phyloP scores from a whole-genome alignment of 306 rosid species.

The Corylus avellana region DNA sequence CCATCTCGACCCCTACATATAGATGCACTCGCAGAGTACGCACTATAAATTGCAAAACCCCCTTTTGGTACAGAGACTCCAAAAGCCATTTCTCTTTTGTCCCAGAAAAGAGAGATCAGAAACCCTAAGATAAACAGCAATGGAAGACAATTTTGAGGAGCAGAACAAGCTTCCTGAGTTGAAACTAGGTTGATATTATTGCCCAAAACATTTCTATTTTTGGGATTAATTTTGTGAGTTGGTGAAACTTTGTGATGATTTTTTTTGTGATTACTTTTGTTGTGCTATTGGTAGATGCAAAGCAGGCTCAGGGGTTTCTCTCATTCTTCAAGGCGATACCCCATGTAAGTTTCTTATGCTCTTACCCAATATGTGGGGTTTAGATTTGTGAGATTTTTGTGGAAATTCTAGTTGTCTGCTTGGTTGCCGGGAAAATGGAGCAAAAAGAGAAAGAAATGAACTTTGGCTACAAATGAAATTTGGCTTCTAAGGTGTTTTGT shows the following conservation, averaged over 20 bases:
- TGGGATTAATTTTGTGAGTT: slow-evolving; percentile 1
- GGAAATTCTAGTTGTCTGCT: not conserved
- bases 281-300: slow-evolving; percentile 60
- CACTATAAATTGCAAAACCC: not conserved
- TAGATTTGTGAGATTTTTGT: not conserved
- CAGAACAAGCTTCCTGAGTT: slow-evolving; percentile 84
- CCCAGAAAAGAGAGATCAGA: not conserved
- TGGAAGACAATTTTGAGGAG: slow-evolving; percentile 62
- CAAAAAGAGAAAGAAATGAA: not conserved
- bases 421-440: slow-evolving; percentile 10
- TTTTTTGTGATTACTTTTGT: not conserved
- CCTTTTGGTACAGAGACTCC: not conserved
- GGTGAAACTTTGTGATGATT: slow-evolving; percentile 8
- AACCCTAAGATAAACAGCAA: slow-evolving; percentile 42
- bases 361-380: slow-evolving; percentile 10
- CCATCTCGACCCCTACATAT: slow-evolving; percentile 31
- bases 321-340: slow-evolving; percentile 89
- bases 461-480: not conserved
- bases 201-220: not conserved
- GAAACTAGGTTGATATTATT: slow-evolving; percentile 58
- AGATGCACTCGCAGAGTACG: not conserved
- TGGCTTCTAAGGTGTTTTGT: not conserved
- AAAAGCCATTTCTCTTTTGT: not conserved
- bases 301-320: slow-evolving; percentile 95
- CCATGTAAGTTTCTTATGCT: slow-evolving; percentile 48